Base-by-base conservation (phyloP, 805 yeast species). In the Teunomyces pallodes region DNA sequence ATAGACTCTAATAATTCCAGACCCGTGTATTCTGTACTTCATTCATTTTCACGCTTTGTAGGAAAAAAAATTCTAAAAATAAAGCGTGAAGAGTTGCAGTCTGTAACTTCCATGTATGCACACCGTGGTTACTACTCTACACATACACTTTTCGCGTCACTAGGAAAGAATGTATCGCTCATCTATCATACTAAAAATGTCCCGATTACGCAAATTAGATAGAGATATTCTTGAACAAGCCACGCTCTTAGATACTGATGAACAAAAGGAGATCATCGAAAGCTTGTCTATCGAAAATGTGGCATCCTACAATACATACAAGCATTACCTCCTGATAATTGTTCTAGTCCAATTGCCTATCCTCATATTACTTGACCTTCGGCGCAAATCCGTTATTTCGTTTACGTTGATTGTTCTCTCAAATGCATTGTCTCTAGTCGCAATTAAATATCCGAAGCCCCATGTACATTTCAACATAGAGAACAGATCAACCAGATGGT, bases 131-230 rank as follows among this genome's bases (percentile, higher is more conserved):
- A 20, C 24, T 20, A 6, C 24, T 20, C 24, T 20, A 5, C 24
- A 5, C 24, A 20, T 20, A 20, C 24, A 20, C 24, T 14, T 10
- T 32, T 13, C 35, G 35, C 35, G 35, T 10, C 6, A 6, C 35
- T 32, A 16, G 14, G 17, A 32, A 32, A 32, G 9, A 32, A 13
- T 13, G 31, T 8, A 9, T 13, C 14, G 16, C 35, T 9, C 9
- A 20, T 31, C 17, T 32, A 14, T n/a, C 35, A 9, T 13, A 13
- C 10, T 13, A 9, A 13, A 32, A 36, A 59, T 58, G 62, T 54
- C 62, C 16, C 54, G 65, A 10, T 51, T 54, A 26, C 58, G 66
- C 26, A 50, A 54, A 8, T 10, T 61, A 2, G 66, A 62, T 47
- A 50, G 54, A 36, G 55, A 53, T 28, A 49, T 62, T 40, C 61